A percentile compares a stretch with the other conserved stretches of the same genome.
Conservation (phyloP, 768 basidiomycete genomes). For the Punctularia strigosozonata region DNA sequence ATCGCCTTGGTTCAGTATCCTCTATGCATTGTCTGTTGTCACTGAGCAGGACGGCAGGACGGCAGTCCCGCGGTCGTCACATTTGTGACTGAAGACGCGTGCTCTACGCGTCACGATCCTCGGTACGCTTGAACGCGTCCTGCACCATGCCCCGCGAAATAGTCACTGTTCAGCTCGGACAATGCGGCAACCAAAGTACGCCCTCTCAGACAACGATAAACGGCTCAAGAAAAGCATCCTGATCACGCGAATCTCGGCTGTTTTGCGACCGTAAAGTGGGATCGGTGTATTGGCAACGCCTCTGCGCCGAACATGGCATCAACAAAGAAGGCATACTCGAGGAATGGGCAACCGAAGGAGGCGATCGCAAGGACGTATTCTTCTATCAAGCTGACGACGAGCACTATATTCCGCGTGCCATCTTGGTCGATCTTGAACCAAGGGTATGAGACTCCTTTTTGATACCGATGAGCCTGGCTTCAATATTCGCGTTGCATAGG, state of each 20-base stretch:
- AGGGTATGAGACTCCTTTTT: slow-evolving; percentile 43
- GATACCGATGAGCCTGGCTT: background rate
- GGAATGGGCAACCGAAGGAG: slow-evolving; percentile 92
- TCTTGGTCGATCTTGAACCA: slow-evolving; percentile 93
- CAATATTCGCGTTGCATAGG: slow-evolving; percentile 32
- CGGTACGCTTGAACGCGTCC: too few relatives aligned
- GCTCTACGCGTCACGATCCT: too few relatives aligned
- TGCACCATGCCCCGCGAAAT: slow-evolving; percentile 67
- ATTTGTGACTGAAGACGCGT: too few relatives aligned
- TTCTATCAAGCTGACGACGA: slow-evolving; percentile 99
- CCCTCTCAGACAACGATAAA: too few relatives aligned
- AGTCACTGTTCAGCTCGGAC: slow-evolving; percentile 76
- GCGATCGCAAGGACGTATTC: slow-evolving; percentile 97
- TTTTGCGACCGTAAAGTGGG: slow-evolving; percentile 51
- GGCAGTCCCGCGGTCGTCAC: too few relatives aligned
- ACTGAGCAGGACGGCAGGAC: too few relatives aligned
- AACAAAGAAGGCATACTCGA: slow-evolving; percentile 91
- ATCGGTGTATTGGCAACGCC: slow-evolving; percentile 94
- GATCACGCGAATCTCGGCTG: slow-evolving; percentile 10
- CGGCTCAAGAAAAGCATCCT: too few relatives aligned
- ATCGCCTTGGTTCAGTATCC: too few relatives aligned
- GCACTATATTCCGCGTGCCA: slow-evolving; percentile 95
- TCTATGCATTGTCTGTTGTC: too few relatives aligned
- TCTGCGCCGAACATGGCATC: slow-evolving; percentile 98
- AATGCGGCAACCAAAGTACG: slow-evolving; percentile 89